Evolutionary conservation across 176 grass and related monocot species (phyloP), one percentile per base, ranked within the genome.

Genomic region (Tuctoria greenei): DNA sequence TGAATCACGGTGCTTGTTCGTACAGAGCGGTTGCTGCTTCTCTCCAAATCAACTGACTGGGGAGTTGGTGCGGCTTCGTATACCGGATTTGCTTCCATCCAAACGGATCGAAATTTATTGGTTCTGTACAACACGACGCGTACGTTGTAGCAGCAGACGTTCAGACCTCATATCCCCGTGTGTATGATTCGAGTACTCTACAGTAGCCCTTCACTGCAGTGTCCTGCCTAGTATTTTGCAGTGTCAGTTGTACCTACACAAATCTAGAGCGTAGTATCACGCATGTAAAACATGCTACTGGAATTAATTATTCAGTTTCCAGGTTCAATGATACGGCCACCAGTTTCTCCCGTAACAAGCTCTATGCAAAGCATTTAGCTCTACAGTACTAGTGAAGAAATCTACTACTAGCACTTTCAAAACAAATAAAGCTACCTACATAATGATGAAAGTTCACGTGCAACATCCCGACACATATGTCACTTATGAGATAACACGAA

Each of bases 401-500:
- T n/a, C n/a, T n/a, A 31, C 31, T 31, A 31, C 31, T 31, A 31
- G 31, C 31, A 31, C 31, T 1, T 31, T 31, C 3, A 31, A 31
- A 31, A 1, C 31, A 3, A 31, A 31, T 31, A 31, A 3, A 31
- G 31, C 2, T 31, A 31, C 2, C 31, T 31, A 31, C 3, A 14
- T 49, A 20, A 51, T 24, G 16, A 16, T 47, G 31, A 8, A 61
- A 45, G 2, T 42, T 83, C 81, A 70, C 36, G 42, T 36, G 23
- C 13, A 15, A 14, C 4, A 28, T 1, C 15, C 51, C 42, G 12
- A 16, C 36, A 26, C 5, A 68, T 56, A 87, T 73, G 79, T 87
- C 85, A 83, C 42, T 71, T 55, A 77, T 87, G 85, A 87, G 79
- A 87, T 83, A 78, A 7, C 11, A 61, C 10, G 26, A 62, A 34